Conservation (phyloP, 176 grass and related monocot species). For the Thalia dealbata region DNA sequence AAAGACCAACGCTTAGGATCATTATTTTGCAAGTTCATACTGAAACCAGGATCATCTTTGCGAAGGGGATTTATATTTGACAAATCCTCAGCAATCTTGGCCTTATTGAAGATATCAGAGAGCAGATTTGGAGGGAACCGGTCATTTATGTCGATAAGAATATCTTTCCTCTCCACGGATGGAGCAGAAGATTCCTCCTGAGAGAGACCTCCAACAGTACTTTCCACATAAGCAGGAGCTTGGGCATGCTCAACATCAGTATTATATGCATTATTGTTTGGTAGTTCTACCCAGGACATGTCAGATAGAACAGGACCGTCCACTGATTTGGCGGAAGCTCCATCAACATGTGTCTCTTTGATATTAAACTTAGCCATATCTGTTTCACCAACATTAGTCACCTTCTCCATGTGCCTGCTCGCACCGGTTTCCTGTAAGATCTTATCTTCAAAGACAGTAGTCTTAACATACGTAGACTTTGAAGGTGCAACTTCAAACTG, state of each 20-base stretch:
- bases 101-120: slow-evolving; percentile 85
- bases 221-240: slow-evolving; percentile 20
- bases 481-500: not conserved
- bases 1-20: slow-evolving; percentile 85
- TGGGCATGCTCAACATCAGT: slow-evolving; percentile 23
- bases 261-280: slow-evolving; percentile 9
- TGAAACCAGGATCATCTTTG: slow-evolving; percentile 63
- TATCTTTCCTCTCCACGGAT: slow-evolving; percentile 34
- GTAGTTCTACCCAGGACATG: slow-evolving; percentile 28
- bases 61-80: slow-evolving; percentile 39
- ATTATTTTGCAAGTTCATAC: slow-evolving; percentile 74
- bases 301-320: slow-evolving; percentile 31
- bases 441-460: slow-evolving; percentile 27
- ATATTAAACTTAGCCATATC: slow-evolving; percentile 30
- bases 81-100: slow-evolving; percentile 52
- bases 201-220: slow-evolving; percentile 23
- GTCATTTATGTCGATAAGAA: slow-evolving; percentile 48
- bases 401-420: slow-evolving; percentile 26
- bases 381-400: slow-evolving; percentile 25
- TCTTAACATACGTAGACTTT: not conserved
- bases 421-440: slow-evolving; percentile 26
- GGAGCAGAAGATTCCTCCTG: slow-evolving; percentile 34
- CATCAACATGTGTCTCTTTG: slow-evolving; percentile 27
- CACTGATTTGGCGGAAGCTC: slow-evolving; percentile 19
- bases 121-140: slow-evolving; percentile 66